A percentile compares a stretch with the other conserved stretches of the same genome.
Evolutionary conservation across 345 rosid genomes (phyloP).

Genomic region (Gossypium arboreum): DNA sequence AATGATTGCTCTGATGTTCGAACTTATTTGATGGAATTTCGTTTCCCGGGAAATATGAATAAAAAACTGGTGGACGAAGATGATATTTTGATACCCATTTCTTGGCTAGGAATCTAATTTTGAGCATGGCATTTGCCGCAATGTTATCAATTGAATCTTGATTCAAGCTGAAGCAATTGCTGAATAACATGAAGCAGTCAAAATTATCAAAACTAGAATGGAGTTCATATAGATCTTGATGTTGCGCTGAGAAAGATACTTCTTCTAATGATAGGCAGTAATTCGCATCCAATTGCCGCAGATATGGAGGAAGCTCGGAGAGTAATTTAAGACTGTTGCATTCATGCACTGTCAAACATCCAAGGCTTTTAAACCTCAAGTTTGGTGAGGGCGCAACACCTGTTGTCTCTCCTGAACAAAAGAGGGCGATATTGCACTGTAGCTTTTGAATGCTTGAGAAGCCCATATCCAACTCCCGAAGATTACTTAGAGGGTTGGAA

Average conservation of each 20-base stretch:
- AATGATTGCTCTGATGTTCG: neutral
- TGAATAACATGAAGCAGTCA: neutral
- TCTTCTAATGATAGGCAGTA: neutral
- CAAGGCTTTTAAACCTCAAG: neutral
- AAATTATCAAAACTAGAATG: neutral
- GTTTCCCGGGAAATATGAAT: neutral
- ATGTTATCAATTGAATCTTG: neutral
- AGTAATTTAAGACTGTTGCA: neutral
- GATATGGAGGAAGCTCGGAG: neutral
- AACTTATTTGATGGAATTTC: neutral
- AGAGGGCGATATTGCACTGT: neutral
- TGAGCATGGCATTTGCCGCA: too few species aligned
- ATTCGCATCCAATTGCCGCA: neutral
- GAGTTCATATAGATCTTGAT: neutral
- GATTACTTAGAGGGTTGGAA: neutral
- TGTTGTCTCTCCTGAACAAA: neutral
- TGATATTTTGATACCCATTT: neutral
- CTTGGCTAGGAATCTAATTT: neutral
- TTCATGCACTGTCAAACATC: neutral
- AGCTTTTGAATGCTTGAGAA: neutral
- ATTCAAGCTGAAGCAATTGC: neutral
- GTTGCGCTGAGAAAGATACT: neutral
- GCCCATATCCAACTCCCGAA: neutral
- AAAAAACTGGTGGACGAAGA: neutral
- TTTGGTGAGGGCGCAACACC: neutral